Conservation (phyloP, 2,329 filamentous ascomycete species). For the Fusarium circinatum region DNA sequence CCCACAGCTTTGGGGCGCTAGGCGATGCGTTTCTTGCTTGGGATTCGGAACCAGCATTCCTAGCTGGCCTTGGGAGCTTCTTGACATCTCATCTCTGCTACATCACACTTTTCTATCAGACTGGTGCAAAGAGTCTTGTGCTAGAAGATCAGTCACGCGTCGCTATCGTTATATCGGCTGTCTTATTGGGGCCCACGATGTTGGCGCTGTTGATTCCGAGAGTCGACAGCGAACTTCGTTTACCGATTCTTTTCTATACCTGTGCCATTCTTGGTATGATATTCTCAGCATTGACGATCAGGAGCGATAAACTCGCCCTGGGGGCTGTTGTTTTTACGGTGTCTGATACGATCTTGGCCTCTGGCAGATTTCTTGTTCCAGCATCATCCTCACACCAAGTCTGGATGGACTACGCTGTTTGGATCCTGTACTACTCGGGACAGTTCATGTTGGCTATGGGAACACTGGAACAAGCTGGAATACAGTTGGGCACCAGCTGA, state of each 20-base stretch:
- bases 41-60: neutral
- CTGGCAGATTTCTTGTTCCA: neutral
- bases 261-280: neutral
- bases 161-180: neutral
- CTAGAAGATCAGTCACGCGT: neutral
- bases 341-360: neutral
- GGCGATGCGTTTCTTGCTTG: neutral
- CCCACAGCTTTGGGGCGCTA: neutral
- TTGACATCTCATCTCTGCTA: neutral
- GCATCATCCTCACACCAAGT: neutral
- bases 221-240: neutral
- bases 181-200: fast-evolving
- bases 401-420: neutral
- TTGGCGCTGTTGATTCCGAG: fast-evolving
- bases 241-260: neutral
- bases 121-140: neutral
- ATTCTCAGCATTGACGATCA: neutral
- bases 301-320: neutral
- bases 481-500: neutral
- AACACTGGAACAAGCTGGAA: neutral
- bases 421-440: neutral
- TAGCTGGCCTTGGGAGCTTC: neutral
- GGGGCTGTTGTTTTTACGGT: neutral
- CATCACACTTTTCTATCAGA: neutral
- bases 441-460: neutral